Base-by-base conservation (phyloP, 2,329 filamentous ascomycete species). In the Apiospora malaysiana region DNA sequence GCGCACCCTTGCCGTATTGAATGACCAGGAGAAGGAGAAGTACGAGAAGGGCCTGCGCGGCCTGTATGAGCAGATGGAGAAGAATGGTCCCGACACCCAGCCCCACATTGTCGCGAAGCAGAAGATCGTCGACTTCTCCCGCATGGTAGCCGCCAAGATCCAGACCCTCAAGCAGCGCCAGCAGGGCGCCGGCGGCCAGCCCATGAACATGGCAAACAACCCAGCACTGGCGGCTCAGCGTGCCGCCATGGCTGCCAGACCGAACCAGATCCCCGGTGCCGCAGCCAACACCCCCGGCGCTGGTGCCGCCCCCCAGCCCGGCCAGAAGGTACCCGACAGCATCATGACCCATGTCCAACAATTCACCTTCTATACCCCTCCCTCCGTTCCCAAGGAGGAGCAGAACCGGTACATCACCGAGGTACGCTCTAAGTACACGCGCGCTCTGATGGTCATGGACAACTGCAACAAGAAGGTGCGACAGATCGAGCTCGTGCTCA, bases 41-140 rank as follows among this genome's bases (percentile, higher is more conserved):
- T 92, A 91, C 74, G 88, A 91, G 74, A 79, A 82, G 2, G 89
- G 89, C 0, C 81, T 92, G 0, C 82, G 83, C 12, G 76, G 81
- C 1, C 80, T 91, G 0, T 92, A 88, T 85, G 69, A 73, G 1
- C 83, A 80, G 27, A 83, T 87, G 51, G 85, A 87, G 65, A 85
- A 87, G 71, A 85, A 82, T 25, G 80, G 82, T 0, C 78, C 84
- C 0, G 81, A 83, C 1, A 87, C 87, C 4, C 75, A 76, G 0
- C 83, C 86, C 27, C 85, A 90, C 65, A 78, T 83, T 32, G 81
- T 82, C 0, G 89, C 89, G 0, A 86, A 85, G 73, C 83, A 84
- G 51, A 91, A 90, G 80, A 87, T 92, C 27, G 78, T 82, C 8
- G 88, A 91, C 10, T 91, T 92, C 76, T 89, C 89, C 0, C 84